Evolutionary conservation across 2,329 filamentous ascomycete genomes (phyloP), one percentile per base, ranked within the genome.

Genomic region (Fusarium oligoseptatum): DNA sequence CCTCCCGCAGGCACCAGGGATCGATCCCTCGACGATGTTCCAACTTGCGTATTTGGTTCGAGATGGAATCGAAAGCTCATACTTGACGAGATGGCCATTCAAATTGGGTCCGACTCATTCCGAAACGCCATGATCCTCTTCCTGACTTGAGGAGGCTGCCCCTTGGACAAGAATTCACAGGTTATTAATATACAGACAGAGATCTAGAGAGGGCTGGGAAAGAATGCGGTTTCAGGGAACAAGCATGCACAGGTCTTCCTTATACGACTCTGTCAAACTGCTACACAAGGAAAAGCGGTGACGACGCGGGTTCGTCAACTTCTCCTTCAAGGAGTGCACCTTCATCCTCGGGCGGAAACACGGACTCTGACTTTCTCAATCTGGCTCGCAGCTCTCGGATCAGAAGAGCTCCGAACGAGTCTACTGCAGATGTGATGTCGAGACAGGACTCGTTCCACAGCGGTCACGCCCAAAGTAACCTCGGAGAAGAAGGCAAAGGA

Each of bases 251-350:
- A 61, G 64, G 27, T 45, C 66, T 56, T 39, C 56, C 45, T 55
- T 62, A 68, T 71, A 66, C 65, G 60, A 68, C 63, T 65, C 64
- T 70, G 70, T 67, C 60, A 72, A 70, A 71, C 68, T 69, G 76
- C 57, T 74, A 76, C 75, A 78, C 71, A 66, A 75, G 12, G 64
- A 75, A 71, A 43, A 67, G 74, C 60, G 73, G 73, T 72, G 73
- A 72, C 64, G 48, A 55, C 22, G 36, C 37, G 37, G 61, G 43
- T 29, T 55, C 41, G 36, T 62, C 62, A 27, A 58, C 64, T 39
- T 29, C 34, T 55, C 32, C 32, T 32, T 17, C 14, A 50, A 58
- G 17, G 22, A n/a, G 20, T 24, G 36, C 39, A 34, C 29, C 20
- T 24, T 32, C 29, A 55, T 24, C 55, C 43, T 41, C 48, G 5